Evolutionary conservation across 495 filamentous ascomycete species (phyloP), one percentile per base, ranked within the genome.

Genomic region (Tetracladium marchalianum): DNA sequence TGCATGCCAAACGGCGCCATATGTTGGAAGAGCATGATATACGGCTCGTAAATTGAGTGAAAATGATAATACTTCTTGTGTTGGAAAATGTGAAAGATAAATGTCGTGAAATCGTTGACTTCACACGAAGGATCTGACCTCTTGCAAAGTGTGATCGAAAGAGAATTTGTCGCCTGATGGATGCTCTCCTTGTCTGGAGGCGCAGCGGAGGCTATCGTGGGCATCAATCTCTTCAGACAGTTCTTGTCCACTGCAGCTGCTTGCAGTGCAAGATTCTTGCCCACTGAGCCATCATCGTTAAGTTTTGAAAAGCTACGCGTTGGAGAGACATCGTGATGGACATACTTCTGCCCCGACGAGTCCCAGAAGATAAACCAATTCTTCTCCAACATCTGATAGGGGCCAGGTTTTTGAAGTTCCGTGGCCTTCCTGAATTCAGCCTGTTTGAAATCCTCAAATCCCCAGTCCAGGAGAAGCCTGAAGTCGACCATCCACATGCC

Each of bases 301-400:
- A 77, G 53, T 44, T 57, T 53, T 1, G 72, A 66, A 49, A 75
- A 76, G 7, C 53, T 54, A 1, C 75, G 70, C 6, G 55, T 51
- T 2, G 73, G 73, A 22, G 51, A 50, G 9, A 75, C 47, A 46
- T 76, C 71, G 53, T 73, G 65, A 53, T 78, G 75, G 2, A 59
- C 62, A 56, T 73, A 72, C 43, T 64, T 56, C 27, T 65, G 44
- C 36, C 64, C 64, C 2, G 57, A 43, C 1, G 47, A 36, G 54
- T 74, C 71, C 73, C 75, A 77, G 58, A 76, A 78, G 8, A 72
- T 18, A 35, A 78, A 76, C 62, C 64, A 78, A 49, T 78, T 76
- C 66, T 77, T 77, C 56, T 78, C 73, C 4, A 76, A 34, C 7
- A 51, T 22, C 5, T 40, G 37, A 43, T 56, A 68, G 2, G 66